Evolutionary conservation across 2,329 filamentous ascomycete genomes (phyloP).

Genomic region (Coniella vitis): DNA sequence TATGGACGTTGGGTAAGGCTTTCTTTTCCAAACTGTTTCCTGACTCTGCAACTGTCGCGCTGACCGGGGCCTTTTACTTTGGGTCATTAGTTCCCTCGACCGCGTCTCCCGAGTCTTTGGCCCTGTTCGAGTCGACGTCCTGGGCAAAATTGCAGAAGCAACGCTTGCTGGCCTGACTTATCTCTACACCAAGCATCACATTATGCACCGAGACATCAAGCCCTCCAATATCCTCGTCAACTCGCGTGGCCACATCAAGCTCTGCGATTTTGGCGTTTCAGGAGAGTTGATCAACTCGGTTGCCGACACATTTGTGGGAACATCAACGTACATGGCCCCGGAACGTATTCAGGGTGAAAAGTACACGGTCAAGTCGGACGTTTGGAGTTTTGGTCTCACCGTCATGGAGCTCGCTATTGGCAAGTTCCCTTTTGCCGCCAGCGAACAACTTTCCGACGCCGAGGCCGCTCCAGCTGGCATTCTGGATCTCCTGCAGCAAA

Average conservation of each 20-base stretch:
- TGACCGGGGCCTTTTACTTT: conserved; percentile 11
- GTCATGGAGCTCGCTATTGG: conserved; percentile 98
- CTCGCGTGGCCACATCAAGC: conserved; percentile 87
- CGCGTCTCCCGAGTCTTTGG: conserved; percentile 92
- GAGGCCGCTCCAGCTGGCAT: conserved; percentile 89
- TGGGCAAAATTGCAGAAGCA: conserved; percentile 96
- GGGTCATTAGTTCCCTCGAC: conserved; percentile 62
- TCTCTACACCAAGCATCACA: conserved; percentile 89
- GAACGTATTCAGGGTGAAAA: conserved; percentile 95
- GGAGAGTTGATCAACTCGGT: conserved; percentile 97
- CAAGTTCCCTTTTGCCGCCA: conserved; percentile 86
- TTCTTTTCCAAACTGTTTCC: not conserved
- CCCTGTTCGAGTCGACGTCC: conserved; percentile 87
- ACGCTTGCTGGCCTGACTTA: conserved; percentile 91
- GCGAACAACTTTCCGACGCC: conserved; percentile 61
- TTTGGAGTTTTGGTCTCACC: conserved; percentile 93
- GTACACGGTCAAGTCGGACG: conserved; percentile 97
- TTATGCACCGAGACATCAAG: conserved; percentile 99
- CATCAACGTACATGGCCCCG: conserved; percentile 98
- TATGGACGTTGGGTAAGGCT: conserved; percentile 90
- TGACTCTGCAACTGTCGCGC: not conserved
- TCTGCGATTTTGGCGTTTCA: conserved; percentile 98
- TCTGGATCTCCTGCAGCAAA: conserved; percentile 90
- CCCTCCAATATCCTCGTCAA: conserved; percentile 97
- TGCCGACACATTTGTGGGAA: conserved; percentile 96